Percentiles rank a stretch among this genome's conserved stretches.
phyloP scores from a whole-genome alignment of 2,329 filamentous ascomycete species.

The Torrubiella hemipterigena region DNA sequence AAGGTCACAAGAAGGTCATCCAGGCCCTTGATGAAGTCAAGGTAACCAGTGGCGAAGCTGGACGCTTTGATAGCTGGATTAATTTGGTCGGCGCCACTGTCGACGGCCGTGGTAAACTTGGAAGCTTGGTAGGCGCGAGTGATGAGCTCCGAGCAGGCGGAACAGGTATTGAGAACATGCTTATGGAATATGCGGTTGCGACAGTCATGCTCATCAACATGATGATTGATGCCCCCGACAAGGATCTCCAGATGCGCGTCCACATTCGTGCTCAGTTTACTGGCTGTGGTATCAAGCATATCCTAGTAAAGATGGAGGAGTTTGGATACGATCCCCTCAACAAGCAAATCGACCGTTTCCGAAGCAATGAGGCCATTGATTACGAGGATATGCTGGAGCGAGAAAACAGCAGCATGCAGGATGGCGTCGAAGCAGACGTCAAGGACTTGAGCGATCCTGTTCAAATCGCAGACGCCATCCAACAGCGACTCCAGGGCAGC shows the following conservation, averaged over 20 bases:
- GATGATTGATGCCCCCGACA: conserved; percentile 82
- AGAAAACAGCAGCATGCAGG: conserved; percentile 83
- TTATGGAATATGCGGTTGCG: conserved; percentile 97
- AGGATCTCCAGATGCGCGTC: conserved; percentile 80
- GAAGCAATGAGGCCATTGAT: conserved; percentile 90
- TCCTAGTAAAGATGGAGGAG: conserved; percentile 91
- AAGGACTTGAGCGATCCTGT: conserved; percentile 87
- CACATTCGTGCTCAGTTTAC: conserved; percentile 95
- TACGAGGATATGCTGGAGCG: conserved; percentile 94
- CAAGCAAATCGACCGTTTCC: conserved; percentile 92
- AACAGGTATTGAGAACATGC: conserved; percentile 94
- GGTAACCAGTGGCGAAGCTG: conserved; percentile 76
- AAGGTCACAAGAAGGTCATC: conserved; percentile 87
- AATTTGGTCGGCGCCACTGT: conserved; percentile 94
- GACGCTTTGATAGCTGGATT: conserved; percentile 97
- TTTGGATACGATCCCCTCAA: conserved; percentile 98
- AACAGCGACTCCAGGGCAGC: conserved; percentile 69
- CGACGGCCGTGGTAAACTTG: conserved; percentile 97
- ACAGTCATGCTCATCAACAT: conserved; percentile 94
- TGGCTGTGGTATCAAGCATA: conserved; percentile 86
- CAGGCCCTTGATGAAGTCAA: conserved; percentile 91
- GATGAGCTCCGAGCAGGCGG: conserved; percentile 93
- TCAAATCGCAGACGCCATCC: conserved; percentile 91
- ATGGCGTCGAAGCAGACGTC: conserved; percentile 71
- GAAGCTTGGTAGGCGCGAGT: conserved; percentile 89